Evolutionary conservation across 2,329 filamentous ascomycete genomes (phyloP).

Genomic region (Diaporthe citrichinensis): DNA sequence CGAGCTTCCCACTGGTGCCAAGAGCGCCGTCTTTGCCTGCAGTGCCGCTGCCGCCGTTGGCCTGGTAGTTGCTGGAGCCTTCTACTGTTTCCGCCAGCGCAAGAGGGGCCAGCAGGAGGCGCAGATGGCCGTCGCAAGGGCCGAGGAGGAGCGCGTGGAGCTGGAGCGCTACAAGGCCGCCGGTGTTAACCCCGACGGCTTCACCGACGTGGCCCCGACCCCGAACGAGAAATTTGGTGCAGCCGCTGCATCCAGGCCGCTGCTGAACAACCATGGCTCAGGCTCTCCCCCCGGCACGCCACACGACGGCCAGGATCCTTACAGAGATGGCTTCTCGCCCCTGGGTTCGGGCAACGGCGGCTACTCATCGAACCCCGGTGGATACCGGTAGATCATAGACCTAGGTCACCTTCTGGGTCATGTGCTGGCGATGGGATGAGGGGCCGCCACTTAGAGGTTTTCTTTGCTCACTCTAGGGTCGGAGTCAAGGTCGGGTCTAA

Average conservation of each 20-base stretch:
- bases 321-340: constrained; percentile 40
- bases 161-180: constrained; percentile 63
- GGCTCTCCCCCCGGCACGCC: constrained; percentile 38
- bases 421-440: background rate
- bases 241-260: constrained; percentile 27
- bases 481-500: constrained; percentile 27
- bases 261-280: constrained; percentile 33
- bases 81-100: constrained; percentile 70
- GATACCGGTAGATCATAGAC: constrained; percentile 14
- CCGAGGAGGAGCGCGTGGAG: constrained; percentile 64
- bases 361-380: constrained; percentile 26
- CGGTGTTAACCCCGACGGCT: constrained; percentile 64
- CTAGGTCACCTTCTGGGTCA: background rate
- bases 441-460: background rate
- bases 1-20: constrained; percentile 63
- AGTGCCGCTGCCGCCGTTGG: constrained; percentile 61
- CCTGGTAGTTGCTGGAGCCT: constrained; percentile 58
- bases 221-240: constrained; percentile 37
- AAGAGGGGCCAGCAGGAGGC: constrained; percentile 67
- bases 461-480: background rate
- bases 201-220: constrained; percentile 51
- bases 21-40: constrained; percentile 67
- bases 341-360: constrained; percentile 23
- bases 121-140: constrained; percentile 58
- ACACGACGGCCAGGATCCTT: constrained; percentile 32